These are phyloP conservation scores for Pinus taeda DNA, from an alignment of 75 land plant genomes.

Conservation along the genomic window DNA sequence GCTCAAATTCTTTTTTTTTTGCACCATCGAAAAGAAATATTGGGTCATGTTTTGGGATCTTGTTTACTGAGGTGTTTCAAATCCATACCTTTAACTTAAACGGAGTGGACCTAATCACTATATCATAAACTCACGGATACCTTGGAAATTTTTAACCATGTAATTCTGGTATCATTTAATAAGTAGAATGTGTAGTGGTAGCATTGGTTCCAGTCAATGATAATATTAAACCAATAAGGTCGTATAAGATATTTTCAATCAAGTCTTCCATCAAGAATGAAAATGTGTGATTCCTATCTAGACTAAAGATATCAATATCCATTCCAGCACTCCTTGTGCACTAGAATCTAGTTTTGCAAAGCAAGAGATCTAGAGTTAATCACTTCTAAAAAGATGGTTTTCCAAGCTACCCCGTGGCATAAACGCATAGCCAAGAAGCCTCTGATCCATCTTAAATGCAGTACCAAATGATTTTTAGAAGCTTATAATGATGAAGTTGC, in stretches of 20 bases:
- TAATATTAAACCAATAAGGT: not conserved
- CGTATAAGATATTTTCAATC: not conserved
- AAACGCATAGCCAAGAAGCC: slow-evolving; percentile 75
- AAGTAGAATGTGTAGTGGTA: not conserved
- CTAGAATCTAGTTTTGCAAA: not conserved
- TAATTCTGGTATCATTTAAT: not conserved
- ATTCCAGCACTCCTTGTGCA: not conserved
- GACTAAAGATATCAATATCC: not conserved
- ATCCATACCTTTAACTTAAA: not conserved
- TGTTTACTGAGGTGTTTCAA: not conserved
- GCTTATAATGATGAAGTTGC: slow-evolving; percentile 74
- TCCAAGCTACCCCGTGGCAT: slow-evolving; percentile 77
- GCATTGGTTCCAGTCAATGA: not conserved
- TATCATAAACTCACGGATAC: not conserved
- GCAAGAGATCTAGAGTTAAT: slow-evolving; percentile 11
- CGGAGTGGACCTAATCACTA: not conserved
- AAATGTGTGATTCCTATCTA: not conserved
- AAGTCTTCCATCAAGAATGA: not conserved
- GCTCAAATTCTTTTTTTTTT: not conserved
- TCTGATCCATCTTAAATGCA: slow-evolving; percentile 77
- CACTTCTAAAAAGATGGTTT: slow-evolving; percentile 77
- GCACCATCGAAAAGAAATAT: not conserved
- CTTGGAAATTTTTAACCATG: not conserved
- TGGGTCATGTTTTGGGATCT: not conserved
- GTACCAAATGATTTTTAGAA: slow-evolving; percentile 74